Percentiles rank a stretch among this genome's conserved stretches.
Evolutionary conservation across 352 stramenopile genomes (phyloP).

Genomic region (Globisporangium parvum): DNA sequence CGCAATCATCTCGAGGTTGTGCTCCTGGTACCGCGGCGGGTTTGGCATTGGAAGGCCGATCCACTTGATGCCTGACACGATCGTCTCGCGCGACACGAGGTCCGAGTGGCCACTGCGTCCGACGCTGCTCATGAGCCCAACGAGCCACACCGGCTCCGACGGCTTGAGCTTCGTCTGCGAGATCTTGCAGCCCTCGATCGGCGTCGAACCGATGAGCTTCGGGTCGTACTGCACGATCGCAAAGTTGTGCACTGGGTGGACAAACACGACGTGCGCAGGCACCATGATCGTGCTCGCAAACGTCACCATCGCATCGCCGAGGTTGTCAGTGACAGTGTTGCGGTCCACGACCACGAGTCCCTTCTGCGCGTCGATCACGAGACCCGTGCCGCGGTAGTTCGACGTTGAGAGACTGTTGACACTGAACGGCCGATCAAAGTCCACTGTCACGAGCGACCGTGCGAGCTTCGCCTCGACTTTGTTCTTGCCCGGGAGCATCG

Average conservation of each 20-base stretch:
- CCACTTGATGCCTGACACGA: slow-evolving; percentile 85
- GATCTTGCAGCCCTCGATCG: slow-evolving; percentile 74
- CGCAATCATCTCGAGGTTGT: slow-evolving; percentile 86
- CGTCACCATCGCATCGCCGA: slow-evolving; percentile 87
- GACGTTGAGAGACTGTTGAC: slow-evolving; percentile 82
- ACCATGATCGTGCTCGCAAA: slow-evolving; percentile 89
- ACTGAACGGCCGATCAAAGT: slow-evolving; percentile 82
- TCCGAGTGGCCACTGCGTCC: slow-evolving; percentile 76
- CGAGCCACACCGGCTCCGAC: slow-evolving; percentile 80
- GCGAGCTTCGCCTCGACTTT: slow-evolving; percentile 74
- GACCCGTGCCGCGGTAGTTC: slow-evolving; percentile 81
- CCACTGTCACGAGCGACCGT: slow-evolving; percentile 78
- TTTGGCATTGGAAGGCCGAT: slow-evolving; percentile 75
- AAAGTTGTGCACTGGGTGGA: slow-evolving; percentile 92
- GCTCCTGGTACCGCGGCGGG: slow-evolving; percentile 79
- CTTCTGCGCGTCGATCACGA: slow-evolving; percentile 84
- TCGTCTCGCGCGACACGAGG: slow-evolving; percentile 79
- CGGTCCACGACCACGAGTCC: slow-evolving; percentile 90
- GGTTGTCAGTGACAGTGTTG: slow-evolving; percentile 87
- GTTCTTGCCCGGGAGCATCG: slow-evolving; percentile 78
- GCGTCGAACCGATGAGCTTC: slow-evolving; percentile 76
- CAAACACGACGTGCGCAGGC: slow-evolving; percentile 84
- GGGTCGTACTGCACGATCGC: slow-evolving; percentile 90
- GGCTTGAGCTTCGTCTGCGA: slow-evolving; percentile 50
- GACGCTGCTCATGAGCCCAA: slow-evolving; percentile 78